A percentile compares a stretch with the other conserved stretches of the same genome.
phyloP scores from a whole-genome alignment of 345 rosid species.

The Citrus reticulata region DNA sequence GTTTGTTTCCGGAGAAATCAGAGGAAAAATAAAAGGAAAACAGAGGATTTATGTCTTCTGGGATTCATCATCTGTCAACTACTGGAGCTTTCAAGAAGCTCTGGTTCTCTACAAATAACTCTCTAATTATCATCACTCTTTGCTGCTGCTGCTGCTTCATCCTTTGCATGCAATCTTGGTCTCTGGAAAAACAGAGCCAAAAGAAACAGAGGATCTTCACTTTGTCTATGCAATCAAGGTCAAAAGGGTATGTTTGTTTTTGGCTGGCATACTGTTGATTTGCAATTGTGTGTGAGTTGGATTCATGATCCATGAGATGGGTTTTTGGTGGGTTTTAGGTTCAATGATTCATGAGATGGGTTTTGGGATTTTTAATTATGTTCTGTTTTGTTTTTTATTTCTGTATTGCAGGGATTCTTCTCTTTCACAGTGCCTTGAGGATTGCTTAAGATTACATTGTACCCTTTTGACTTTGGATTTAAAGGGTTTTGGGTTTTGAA shows the following conservation, averaged over 20 bases:
- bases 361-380: neutral
- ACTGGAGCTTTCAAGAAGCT: conserved; percentile 4
- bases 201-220: conserved; percentile 1
- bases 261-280: neutral
- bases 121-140: neutral
- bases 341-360: neutral
- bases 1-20: neutral
- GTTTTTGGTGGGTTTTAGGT: neutral
- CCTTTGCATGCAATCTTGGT: conserved; percentile 17
- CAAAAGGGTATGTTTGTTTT: conserved; percentile 21
- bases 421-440: conserved; percentile 4
- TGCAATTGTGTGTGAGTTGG: neutral
- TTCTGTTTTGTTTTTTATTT: neutral
- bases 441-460: neutral
- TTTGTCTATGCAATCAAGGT: conserved; percentile 19
- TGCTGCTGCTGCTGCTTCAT: neutral
- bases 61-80: neutral
- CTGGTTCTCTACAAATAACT: neutral
- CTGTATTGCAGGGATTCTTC: conserved; percentile 23
- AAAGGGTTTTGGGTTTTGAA: conserved; percentile 21
- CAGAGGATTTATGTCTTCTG: conserved; percentile 14
- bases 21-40: neutral
- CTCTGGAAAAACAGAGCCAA: conserved; percentile 8
- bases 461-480: conserved; percentile 7
- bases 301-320: neutral